Base-by-base conservation (phyloP, 2,329 filamentous ascomycete species). In the Ceratocystis eucalypticola region DNA sequence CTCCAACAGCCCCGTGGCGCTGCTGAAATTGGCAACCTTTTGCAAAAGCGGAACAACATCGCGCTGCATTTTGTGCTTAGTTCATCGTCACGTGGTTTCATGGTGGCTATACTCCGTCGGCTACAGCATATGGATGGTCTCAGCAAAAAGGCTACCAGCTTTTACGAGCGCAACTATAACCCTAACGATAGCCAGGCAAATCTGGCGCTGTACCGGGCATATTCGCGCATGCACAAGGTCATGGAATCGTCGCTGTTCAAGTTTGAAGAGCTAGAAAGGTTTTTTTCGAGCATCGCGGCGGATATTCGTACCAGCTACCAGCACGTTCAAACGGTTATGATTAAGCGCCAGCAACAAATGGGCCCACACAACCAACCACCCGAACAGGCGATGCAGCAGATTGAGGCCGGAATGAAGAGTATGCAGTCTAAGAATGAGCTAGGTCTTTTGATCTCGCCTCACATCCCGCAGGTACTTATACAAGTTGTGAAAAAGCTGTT, bases 31-130 rank as follows among this genome's bases (percentile, higher is more conserved):
- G 74, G 79, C 1, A 71, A 74, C 1, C 82, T 84, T 69, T 75
- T 87, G 6, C 78, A 80, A 12, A 74, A 77, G 46, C 79, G 78
- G 59, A 83, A 84, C 69, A 80, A 85, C 55, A 78, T 86, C 45
- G 78, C 83, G 1, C 74, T 87, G 10, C 84, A 87, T 69, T 76
- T 87, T 57, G 73, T 94, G 22, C 81, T 95, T 37, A 88, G 86
- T 71, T 91, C 88, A 37, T 85, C 88, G 64, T 87, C 87, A 10
- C 84, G 91, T 12, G 84, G 84, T 22, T 87, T 93, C 69, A 78
- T 95, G 25, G 84, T 84, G 30, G 84, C 88, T 37, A 79, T 85
- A 61, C 88, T 84, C 73, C 84, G 84, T 50, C 83, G 86, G 37
- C 78, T 91, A 25, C 74, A 77, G 3, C 81, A 85, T 69, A 76